These are phyloP conservation scores for Monosporascus sp. DNA, from an alignment of 2,329 filamentous ascomycete genomes.

Conservation along the genomic window DNA sequence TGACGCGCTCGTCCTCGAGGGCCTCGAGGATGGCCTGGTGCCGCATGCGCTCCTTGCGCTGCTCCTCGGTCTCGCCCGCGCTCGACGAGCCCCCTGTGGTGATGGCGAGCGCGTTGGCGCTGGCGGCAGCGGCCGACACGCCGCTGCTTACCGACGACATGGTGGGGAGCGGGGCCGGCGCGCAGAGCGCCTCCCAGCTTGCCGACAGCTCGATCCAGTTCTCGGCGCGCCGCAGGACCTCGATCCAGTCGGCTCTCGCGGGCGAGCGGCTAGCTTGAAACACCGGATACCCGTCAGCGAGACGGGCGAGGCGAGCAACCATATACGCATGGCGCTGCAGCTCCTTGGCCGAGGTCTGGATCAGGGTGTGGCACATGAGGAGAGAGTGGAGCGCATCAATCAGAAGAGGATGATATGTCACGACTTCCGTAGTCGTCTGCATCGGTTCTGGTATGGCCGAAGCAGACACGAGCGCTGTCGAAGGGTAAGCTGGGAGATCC, in stretches of 20 bases:
- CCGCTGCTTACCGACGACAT: slow-evolving; percentile 12
- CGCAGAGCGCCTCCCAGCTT: slow-evolving; percentile 68
- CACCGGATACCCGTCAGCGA: slow-evolving; percentile 75
- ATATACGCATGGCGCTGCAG: slow-evolving; percentile 76
- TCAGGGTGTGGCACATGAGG: slow-evolving; percentile 71
- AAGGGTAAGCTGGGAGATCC: slow-evolving; percentile 63
- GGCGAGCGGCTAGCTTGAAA: slow-evolving; percentile 69
- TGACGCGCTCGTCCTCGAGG: slow-evolving; percentile 61
- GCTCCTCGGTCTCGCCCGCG: slow-evolving; percentile 42
- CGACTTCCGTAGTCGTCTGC: slow-evolving; percentile 47
- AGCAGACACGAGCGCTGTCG: slow-evolving; percentile 30
- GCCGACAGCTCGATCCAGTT: slow-evolving; percentile 64
- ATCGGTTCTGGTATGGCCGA: slow-evolving; percentile 23
- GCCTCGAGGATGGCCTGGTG: slow-evolving; percentile 64
- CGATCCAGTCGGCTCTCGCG: slow-evolving; percentile 74
- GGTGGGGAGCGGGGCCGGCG: slow-evolving; percentile 48
- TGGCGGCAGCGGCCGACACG: slow-evolving; percentile 22
- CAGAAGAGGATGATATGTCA: slow-evolving; percentile 78
- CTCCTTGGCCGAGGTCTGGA: slow-evolving; percentile 74
- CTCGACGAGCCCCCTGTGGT: slow-evolving; percentile 18
- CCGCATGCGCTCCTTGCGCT: slow-evolving; percentile 54
- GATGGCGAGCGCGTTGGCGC: slow-evolving; percentile 32
- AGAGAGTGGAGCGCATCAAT: slow-evolving; percentile 74
- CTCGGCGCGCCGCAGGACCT: slow-evolving; percentile 61
- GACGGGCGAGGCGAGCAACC: slow-evolving; percentile 67